phyloP scores from a whole-genome alignment of 1,284 basidiomycete genomes.

The Pisolithus thermaeus region DNA sequence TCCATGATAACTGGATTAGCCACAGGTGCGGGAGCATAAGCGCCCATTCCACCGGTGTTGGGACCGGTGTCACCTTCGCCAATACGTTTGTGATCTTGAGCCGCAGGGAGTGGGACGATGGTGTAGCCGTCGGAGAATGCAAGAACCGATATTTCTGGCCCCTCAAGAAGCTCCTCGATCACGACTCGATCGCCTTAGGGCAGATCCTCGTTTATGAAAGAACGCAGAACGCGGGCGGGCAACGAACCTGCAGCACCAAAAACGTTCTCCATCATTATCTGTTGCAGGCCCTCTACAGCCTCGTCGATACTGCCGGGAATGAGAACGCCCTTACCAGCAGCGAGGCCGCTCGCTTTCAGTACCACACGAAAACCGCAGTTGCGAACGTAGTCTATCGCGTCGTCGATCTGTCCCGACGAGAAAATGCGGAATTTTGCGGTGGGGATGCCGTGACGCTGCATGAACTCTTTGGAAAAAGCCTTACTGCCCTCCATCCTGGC shows the following conservation, averaged over 20 bases:
- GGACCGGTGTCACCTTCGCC: slow-evolving; percentile 92
- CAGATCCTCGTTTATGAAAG: neutral
- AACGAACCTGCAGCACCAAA: slow-evolving; percentile 83
- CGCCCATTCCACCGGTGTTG: slow-evolving; percentile 99
- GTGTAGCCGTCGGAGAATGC: slow-evolving; percentile 98
- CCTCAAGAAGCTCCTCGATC: slow-evolving; percentile 85
- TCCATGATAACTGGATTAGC: slow-evolving; percentile 80
- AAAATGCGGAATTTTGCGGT: slow-evolving; percentile 88
- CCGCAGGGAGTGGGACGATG: slow-evolving; percentile 83
- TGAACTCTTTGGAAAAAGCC: slow-evolving; percentile 94
- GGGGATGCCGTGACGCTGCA: slow-evolving; percentile 90
- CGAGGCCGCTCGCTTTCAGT: slow-evolving; percentile 93
- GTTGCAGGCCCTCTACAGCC: slow-evolving; percentile 72
- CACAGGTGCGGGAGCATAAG: slow-evolving; percentile 91
- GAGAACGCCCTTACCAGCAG: slow-evolving; percentile 94
- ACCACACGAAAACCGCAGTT: slow-evolving; percentile 78
- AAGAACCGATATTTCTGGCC: slow-evolving; percentile 91
- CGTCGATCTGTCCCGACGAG: slow-evolving; percentile 64
- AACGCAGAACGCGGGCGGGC: slow-evolving; percentile 16
- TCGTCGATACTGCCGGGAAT: slow-evolving; percentile 83
- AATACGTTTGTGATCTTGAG: slow-evolving; percentile 98
- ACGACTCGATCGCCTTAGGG: slow-evolving; percentile 76
- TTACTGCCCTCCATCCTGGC: slow-evolving; percentile 98
- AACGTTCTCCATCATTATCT: slow-evolving; percentile 83
- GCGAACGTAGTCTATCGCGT: slow-evolving; percentile 73